Evolutionary conservation across 352 stramenopile genomes (phyloP).

Genomic region (Globisporangium cederbergense): DNA sequence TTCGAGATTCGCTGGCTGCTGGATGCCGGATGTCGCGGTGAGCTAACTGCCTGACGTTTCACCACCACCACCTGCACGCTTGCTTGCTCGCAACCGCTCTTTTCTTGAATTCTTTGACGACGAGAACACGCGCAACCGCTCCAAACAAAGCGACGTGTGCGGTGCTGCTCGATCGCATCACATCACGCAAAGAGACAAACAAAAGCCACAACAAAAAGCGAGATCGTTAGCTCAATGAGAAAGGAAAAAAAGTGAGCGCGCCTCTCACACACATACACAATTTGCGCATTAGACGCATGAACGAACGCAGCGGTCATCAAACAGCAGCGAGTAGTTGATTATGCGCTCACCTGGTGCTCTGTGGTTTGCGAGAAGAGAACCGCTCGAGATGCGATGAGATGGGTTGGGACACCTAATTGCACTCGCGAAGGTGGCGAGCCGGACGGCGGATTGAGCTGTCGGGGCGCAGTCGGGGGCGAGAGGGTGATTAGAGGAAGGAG

Average conservation of each 20-base stretch:
- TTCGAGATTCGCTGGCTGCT: background rate
- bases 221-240: no score
- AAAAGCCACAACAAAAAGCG: no score
- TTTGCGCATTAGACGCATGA: no score
- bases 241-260: no score
- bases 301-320: no score
- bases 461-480: background rate
- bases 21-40: constrained; percentile 2
- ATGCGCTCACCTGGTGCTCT: no score
- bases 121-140: background rate
- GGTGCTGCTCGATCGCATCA: no score
- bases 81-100: constrained; percentile 3
- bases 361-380: no score
- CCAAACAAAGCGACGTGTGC: background rate
- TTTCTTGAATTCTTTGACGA: background rate
- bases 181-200: no score
- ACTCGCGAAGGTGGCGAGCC: background rate
- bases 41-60: constrained; percentile 11
- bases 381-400: background rate
- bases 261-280: no score
- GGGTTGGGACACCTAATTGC: background rate
- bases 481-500: background rate
- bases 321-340: no score
- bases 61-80: background rate
- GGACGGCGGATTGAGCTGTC: background rate